phyloP scores from a whole-genome alignment of 495 filamentous ascomycete species.

The Penicillium goetzii region DNA sequence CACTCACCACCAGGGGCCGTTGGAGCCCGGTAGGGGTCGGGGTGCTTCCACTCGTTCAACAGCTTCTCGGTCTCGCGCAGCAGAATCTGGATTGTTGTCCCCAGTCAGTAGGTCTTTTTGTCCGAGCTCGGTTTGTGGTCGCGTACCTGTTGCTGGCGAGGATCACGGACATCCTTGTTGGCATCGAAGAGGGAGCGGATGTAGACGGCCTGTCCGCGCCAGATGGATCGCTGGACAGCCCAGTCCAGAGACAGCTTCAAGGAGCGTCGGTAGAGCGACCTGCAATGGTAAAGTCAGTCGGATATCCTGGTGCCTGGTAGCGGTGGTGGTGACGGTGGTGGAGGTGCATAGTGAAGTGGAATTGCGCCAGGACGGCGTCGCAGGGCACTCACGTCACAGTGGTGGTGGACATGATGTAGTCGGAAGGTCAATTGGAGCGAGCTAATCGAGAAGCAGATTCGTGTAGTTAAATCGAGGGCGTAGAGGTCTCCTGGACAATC shows the following conservation, averaged over 20 bases:
- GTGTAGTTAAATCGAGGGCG: background rate
- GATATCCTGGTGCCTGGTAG: background rate
- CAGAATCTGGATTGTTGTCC: slow-evolving; percentile 58
- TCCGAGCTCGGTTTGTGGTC: background rate
- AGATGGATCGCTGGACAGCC: slow-evolving; percentile 86
- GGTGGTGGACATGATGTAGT: slow-evolving; percentile 43
- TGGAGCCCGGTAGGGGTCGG: slow-evolving; percentile 85
- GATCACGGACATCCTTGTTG: slow-evolving; percentile 84
- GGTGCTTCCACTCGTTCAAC: slow-evolving; percentile 94
- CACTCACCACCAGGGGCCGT: slow-evolving; percentile 91
- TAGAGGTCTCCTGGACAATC: slow-evolving; percentile 14
- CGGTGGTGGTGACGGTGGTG: background rate
- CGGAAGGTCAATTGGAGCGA: slow-evolving; percentile 15
- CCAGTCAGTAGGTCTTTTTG: background rate
- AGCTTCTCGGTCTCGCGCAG: slow-evolving; percentile 85
- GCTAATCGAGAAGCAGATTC: background rate
- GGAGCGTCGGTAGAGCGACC: slow-evolving; percentile 89
- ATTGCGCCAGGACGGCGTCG: background rate
- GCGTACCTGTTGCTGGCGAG: slow-evolving; percentile 81
- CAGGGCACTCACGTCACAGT: slow-evolving; percentile 40
- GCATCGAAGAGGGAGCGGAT: slow-evolving; percentile 95
- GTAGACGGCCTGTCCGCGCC: slow-evolving; percentile 94
- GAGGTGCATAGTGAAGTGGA: background rate
- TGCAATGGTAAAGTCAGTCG: slow-evolving; percentile 40
- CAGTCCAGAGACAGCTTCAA: slow-evolving; percentile 94